Conservation (phyloP, 352 stramenopile genomes). For the Plasmopara viticola region DNA sequence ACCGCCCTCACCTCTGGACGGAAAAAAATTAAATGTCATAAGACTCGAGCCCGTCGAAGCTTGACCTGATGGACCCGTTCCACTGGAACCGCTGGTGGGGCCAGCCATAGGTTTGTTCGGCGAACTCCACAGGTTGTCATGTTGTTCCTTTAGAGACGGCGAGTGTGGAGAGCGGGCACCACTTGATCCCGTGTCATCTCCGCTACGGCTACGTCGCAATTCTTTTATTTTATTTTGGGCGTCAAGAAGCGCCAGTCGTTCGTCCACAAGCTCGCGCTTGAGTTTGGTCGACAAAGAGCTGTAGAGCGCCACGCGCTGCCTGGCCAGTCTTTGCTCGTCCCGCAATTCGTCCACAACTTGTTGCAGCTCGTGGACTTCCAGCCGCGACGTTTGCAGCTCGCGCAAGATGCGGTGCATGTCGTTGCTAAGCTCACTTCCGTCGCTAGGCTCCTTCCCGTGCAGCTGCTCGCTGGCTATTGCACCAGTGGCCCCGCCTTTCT, state of each 20-base stretch:
- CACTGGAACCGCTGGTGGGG: constrained; percentile 9
- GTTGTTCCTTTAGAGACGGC: constrained; percentile 25
- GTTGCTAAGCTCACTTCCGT: constrained; percentile 16
- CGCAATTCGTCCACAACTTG: constrained; percentile 46
- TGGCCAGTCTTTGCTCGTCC: constrained; percentile 45
- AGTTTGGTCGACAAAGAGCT: constrained; percentile 50
- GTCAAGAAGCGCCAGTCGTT: constrained; percentile 67
- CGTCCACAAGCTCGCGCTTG: constrained; percentile 69
- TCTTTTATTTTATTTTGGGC: constrained; percentile 61
- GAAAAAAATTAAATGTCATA: constrained; percentile 66
- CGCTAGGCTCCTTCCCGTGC: constrained; percentile 18
- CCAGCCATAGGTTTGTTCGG: constrained; percentile 30
- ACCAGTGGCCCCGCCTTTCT: constrained; percentile 34
- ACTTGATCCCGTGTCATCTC: constrained; percentile 16
- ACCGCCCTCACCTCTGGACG: constrained; percentile 18
- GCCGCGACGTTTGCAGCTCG: constrained; percentile 26
- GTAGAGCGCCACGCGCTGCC: constrained; percentile 51
- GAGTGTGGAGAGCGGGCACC: constrained; percentile 26
- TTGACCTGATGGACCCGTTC: constrained; percentile 9
- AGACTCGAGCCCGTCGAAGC: constrained; percentile 24
- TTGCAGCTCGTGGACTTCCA: constrained; percentile 31
- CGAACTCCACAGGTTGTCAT: constrained; percentile 45
- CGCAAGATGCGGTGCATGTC: constrained; percentile 25
- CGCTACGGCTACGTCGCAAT: constrained; percentile 28
- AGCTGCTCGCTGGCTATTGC: constrained; percentile 26